These are phyloP conservation scores for Fusarium metavorans DNA, from an alignment of 2,329 filamentous ascomycete species.

Conservation along the genomic window DNA sequence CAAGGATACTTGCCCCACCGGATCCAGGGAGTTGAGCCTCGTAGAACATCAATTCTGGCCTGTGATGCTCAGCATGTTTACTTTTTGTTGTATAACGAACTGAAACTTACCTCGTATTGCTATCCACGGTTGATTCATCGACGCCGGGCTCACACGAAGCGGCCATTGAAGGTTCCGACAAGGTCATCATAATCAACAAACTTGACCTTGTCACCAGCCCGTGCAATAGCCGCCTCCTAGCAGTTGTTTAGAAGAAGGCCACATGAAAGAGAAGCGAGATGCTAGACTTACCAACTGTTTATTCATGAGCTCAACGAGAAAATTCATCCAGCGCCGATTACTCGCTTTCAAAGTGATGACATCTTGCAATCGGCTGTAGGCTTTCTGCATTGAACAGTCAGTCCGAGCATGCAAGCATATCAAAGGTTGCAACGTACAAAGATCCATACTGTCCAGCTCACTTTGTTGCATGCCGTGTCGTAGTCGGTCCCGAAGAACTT, in stretches of 20 bases:
- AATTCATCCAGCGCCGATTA: slow-evolving; percentile 5
- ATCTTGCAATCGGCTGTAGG: neutral
- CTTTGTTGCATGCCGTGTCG: slow-evolving; percentile 6
- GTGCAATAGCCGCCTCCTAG: neutral
- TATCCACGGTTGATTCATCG: neutral
- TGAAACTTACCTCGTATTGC: neutral
- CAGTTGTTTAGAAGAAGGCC: neutral
- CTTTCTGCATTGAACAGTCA: neutral
- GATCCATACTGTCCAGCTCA: slow-evolving; percentile 22
- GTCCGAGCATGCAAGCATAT: neutral
- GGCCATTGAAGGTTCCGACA: slow-evolving; percentile 6
- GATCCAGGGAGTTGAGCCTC: slow-evolving; percentile 8
- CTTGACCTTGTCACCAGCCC: neutral
- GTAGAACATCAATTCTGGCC: slow-evolving; percentile 18
- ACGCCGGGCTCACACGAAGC: slow-evolving; percentile 11
- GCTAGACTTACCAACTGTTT: neutral
- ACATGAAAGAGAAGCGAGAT: neutral
- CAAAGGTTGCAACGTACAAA: slow-evolving; percentile 3
- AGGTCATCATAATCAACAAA: slow-evolving; percentile 16
- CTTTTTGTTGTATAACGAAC: neutral
- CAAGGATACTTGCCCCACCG: neutral
- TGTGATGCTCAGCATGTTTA: neutral
- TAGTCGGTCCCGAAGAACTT: slow-evolving; percentile 27
- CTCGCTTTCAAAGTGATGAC: slow-evolving; percentile 4
- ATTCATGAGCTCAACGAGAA: slow-evolving; percentile 13